Conservation (phyloP, 2,329 filamentous ascomycete genomes). For the Didymellaceae sp. region DNA sequence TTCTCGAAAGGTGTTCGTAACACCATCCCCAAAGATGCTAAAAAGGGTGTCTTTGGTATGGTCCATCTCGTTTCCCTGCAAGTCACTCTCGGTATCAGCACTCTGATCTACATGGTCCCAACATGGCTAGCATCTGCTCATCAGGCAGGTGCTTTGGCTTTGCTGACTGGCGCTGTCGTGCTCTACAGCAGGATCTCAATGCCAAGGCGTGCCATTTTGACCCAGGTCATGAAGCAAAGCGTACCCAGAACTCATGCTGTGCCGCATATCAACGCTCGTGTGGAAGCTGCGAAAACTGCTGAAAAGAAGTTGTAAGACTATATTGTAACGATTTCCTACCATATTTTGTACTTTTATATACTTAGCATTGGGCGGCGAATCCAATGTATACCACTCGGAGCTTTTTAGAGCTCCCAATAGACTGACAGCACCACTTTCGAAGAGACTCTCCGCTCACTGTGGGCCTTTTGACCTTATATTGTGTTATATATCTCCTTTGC, state of each 20-base stretch:
- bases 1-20: slow-evolving; percentile 69
- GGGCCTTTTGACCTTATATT: no score
- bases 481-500: no score
- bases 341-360: slow-evolving; percentile 12
- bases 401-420: slow-evolving; percentile 14
- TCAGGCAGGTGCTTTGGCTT: slow-evolving; percentile 85
- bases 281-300: slow-evolving; percentile 25
- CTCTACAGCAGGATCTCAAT: slow-evolving; percentile 65
- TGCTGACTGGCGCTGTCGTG: slow-evolving; percentile 82
- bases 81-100: slow-evolving; percentile 85
- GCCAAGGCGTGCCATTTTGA: slow-evolving; percentile 42
- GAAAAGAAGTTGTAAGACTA: slow-evolving; percentile 24
- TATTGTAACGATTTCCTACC: slow-evolving; percentile 13
- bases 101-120: slow-evolving; percentile 92
- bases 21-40: slow-evolving; percentile 63
- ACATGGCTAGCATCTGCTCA: slow-evolving; percentile 86
- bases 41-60: slow-evolving; percentile 77
- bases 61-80: slow-evolving; percentile 84
- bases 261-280: slow-evolving; percentile 30
- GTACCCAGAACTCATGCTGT: slow-evolving; percentile 20
- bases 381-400: slow-evolving; percentile 5
- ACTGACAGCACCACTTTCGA: neutral
- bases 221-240: slow-evolving; percentile 37
- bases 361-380: slow-evolving; percentile 16
- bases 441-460: no score